phyloP scores from a whole-genome alignment of 78 protist species.

The Creolimax fragrantissima region DNA sequence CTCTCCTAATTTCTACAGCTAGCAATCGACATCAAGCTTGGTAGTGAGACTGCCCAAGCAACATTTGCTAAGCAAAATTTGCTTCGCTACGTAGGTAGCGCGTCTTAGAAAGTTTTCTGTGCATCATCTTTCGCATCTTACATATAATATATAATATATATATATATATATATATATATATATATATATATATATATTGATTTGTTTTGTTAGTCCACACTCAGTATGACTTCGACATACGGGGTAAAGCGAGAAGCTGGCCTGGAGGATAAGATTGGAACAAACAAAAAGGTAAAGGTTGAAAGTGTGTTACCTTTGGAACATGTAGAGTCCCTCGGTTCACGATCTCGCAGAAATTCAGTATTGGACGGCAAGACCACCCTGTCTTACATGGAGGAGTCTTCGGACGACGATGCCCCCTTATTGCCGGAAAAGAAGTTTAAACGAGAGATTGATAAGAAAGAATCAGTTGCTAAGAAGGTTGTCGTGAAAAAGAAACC shows the following conservation, averaged over 20 bases:
- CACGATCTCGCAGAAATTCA: background rate
- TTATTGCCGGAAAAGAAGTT: too few species aligned
- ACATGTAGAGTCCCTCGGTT: background rate
- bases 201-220: background rate
- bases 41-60: too few species aligned
- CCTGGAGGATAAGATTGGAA: too few species aligned
- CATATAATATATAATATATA: background rate
- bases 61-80: too few species aligned
- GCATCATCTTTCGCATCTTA: too few species aligned
- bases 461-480: background rate
- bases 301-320: background rate
- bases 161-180: background rate
- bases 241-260: background rate
- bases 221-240: background rate
- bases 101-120: too few species aligned
- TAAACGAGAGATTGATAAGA: too few species aligned
- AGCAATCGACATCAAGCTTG: too few species aligned
- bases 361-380: too few species aligned
- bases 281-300: background rate
- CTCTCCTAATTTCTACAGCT: too few species aligned
- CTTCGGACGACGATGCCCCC: background rate
- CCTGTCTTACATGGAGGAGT: too few species aligned
- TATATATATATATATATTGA: background rate
- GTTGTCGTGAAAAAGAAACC: background rate
- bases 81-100: too few species aligned